phyloP scores from a whole-genome alignment of 2,329 filamentous ascomycete genomes.

The Ceratocystis smalleyi region DNA sequence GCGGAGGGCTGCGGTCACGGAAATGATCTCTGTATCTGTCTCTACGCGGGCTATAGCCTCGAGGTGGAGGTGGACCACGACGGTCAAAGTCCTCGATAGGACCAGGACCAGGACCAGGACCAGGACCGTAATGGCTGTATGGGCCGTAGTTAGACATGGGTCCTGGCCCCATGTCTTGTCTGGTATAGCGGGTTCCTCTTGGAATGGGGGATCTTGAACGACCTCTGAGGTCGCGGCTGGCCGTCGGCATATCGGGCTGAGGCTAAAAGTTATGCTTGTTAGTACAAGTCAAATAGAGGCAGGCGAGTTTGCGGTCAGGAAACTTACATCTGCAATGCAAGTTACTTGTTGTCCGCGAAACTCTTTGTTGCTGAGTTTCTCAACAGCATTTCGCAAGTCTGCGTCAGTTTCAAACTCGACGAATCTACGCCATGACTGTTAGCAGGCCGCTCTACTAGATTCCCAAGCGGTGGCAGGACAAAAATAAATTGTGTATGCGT shows the following conservation, averaged over 20 bases:
- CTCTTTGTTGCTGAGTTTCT: conserved; percentile 83
- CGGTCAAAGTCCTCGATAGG: conserved; percentile 62
- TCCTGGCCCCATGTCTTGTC: conserved; percentile 5
- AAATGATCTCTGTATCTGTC: conserved; percentile 54
- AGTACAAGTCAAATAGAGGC: neutral
- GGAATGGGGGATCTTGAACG: conserved; percentile 63
- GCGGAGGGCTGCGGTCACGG: conserved; percentile 71
- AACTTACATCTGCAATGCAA: conserved; percentile 72
- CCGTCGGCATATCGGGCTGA: conserved; percentile 48
- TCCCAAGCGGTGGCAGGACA: too few species aligned
- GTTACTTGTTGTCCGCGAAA: conserved; percentile 82
- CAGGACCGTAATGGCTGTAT: neutral
- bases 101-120: neutral
- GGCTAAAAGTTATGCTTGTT: conserved; percentile 34
- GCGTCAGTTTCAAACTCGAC: conserved; percentile 92
- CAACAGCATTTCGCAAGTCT: conserved; percentile 78
- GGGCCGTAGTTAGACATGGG: conserved; percentile 1
- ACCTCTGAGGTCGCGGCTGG: conserved; percentile 41
- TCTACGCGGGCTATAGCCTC: conserved; percentile 71
- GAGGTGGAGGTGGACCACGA: conserved; percentile 45
- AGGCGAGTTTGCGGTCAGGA: neutral
- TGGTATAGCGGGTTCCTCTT: conserved; percentile 31
- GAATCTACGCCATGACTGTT: conserved; percentile 44
- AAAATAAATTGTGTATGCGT: neutral
- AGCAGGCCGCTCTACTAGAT: neutral